Evolutionary conservation across 371 early-diverging fungal species (phyloP), one percentile per base, ranked within the genome.

Genomic region (Rhizomucor miehei): DNA sequence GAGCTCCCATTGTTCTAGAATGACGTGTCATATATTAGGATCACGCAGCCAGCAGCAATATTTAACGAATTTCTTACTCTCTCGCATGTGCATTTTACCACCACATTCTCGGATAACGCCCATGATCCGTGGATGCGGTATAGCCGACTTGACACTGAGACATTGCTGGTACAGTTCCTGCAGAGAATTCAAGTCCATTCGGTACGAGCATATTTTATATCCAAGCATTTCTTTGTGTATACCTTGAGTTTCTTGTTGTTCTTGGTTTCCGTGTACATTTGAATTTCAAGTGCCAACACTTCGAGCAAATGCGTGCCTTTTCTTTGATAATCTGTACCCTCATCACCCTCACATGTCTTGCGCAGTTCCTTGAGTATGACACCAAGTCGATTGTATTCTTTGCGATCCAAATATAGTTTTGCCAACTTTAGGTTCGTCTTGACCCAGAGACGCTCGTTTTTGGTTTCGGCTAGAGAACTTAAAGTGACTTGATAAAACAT

Each of bases 1-100:
- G 59, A 84, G 79, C 38, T 89, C 88, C 97, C 97, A 98, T 62
- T 93, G 87, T 72, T 88, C 85, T 89, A 61, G 38, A 34, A 48
- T 25, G 38, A 41, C 41, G 12, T 6, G 9, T 25, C 11, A 17
- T 14, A 4, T n/a, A 34, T 35, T 6, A 46, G 0, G 11, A 34
- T n/a, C 14, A n/a, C 49, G 23, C n/a, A 9, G 16, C 5, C 24
- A 16, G 17, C n/a, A 17, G 5, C 13, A 35, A 11, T 12, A 43
- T 24, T 36, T 20, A 10, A 69, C 3, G 3, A 8, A 29, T 29
- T 8, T 29, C 77, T 56, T 71, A 86, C 88, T 86, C 73, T 95
- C 96, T 46, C 81, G 73, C 96, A 97, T 95, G 68, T 93, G 91
- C 94, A 98, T 95, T 67, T 96, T 98, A 34, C 97, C 98, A 44